Percentiles rank a stretch among this genome's conserved stretches.
phyloP scores from a whole-genome alignment of 75 land plant genomes.

The Sequoiadendron giganteum region DNA sequence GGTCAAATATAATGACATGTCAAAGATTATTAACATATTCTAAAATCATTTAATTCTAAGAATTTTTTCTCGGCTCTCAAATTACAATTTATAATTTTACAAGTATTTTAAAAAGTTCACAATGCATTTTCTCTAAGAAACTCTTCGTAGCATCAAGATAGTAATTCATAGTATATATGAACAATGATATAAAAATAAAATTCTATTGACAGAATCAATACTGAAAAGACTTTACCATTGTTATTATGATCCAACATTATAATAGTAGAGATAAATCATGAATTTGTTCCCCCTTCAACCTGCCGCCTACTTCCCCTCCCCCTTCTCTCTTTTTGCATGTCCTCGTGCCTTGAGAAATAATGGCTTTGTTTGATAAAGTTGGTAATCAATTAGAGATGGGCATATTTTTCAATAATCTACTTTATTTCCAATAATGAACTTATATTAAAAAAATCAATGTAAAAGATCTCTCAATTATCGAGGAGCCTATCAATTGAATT shows the following conservation, averaged over 20 bases:
- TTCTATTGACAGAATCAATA: background rate
- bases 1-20: background rate
- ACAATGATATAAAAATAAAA: no score
- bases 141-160: background rate
- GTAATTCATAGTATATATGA: background rate
- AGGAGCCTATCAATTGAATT: no score
- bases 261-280: background rate
- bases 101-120: background rate
- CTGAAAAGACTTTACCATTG: background rate
- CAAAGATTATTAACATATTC: background rate
- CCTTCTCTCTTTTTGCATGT: background rate
- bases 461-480: no score
- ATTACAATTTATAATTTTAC: background rate
- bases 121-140: background rate
- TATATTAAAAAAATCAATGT: background rate
- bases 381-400: background rate
- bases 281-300: background rate
- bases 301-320: no score
- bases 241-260: background rate
- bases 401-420: background rate
- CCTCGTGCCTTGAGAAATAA: background rate
- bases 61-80: background rate
- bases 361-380: background rate
- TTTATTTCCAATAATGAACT: background rate
- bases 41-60: background rate